Evolutionary conservation across 345 rosid species (phyloP).

Genomic region (Pugionium cornutum): DNA sequence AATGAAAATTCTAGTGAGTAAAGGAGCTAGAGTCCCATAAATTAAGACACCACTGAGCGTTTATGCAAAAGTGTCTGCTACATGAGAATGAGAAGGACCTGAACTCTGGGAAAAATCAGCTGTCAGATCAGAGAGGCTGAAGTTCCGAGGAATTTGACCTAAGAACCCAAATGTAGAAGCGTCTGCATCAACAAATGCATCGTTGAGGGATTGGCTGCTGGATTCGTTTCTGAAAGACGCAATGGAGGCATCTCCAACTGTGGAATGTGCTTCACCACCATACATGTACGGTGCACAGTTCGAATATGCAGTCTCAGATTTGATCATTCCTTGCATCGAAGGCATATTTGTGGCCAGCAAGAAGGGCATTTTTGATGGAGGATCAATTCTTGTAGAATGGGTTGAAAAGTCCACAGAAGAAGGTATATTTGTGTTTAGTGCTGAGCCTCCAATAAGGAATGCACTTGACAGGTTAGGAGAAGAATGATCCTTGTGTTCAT

Average conservation of each 20-base stretch:
- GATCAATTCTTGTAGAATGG: constrained; percentile 57
- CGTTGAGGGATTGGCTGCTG: constrained; percentile 62
- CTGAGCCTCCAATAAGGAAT: constrained; percentile 60
- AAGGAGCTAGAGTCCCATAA: not conserved
- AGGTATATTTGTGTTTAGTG: constrained; percentile 53
- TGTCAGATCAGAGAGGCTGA: constrained; percentile 86
- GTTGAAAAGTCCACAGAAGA: constrained; percentile 57
- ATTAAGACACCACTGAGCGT: not conserved
- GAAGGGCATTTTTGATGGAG: constrained; percentile 52
- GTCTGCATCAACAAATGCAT: constrained; percentile 66
- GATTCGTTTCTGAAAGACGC: constrained; percentile 79
- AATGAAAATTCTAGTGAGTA: not conserved
- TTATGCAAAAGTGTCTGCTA: constrained; percentile 1
- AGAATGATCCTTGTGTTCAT: constrained; percentile 51
- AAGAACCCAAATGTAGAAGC: constrained; percentile 63
- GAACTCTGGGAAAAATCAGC: constrained; percentile 81
- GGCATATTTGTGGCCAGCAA: constrained; percentile 61
- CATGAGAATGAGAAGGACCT: constrained; percentile 50
- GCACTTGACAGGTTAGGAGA: constrained; percentile 46
- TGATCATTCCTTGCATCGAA: constrained; percentile 64
- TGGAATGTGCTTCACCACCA: constrained; percentile 59
- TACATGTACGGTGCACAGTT: constrained; percentile 59
- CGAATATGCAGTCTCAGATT: constrained; percentile 65
- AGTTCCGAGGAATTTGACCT: constrained; percentile 71
- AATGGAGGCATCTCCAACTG: constrained; percentile 62